Evolutionary conservation across 2,329 filamentous ascomycete species (phyloP).

Genomic region (Fusarium nodosum): DNA sequence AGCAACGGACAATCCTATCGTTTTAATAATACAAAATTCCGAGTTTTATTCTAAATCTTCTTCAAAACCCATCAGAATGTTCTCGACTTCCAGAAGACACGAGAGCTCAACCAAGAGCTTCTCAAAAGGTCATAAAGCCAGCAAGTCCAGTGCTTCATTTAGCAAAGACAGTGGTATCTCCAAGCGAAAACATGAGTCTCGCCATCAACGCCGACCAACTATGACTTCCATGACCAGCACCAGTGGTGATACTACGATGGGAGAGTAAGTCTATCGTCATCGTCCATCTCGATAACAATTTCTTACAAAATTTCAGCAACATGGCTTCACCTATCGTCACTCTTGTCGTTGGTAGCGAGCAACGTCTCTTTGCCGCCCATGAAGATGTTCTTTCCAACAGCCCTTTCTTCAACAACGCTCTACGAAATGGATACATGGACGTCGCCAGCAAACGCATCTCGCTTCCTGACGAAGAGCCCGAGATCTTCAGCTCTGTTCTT

Average conservation of each 20-base stretch:
- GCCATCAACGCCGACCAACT: constrained; percentile 61
- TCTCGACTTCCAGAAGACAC: constrained; percentile 61
- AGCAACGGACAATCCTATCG: constrained; percentile 9
- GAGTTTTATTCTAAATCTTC: neutral
- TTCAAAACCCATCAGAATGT: constrained; percentile 56
- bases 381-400: constrained; percentile 85
- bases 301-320: constrained; percentile 53
- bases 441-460: constrained; percentile 74
- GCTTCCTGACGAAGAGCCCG: constrained; percentile 87
- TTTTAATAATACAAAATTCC: constrained; percentile 29
- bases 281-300: neutral
- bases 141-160: constrained; percentile 67
- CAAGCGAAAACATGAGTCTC: constrained; percentile 67
- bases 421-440: constrained; percentile 55
- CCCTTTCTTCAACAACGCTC: constrained; percentile 74
- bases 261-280: constrained; percentile 58
- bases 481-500: constrained; percentile 90
- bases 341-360: constrained; percentile 82
- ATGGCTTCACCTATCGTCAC: constrained; percentile 80
- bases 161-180: constrained; percentile 67
- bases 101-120: constrained; percentile 65
- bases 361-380: constrained; percentile 91
- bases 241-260: constrained; percentile 58
- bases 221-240: constrained; percentile 59
- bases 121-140: constrained; percentile 64